phyloP scores from a whole-genome alignment of 768 basidiomycete species.

The Cystobasidiopsis lactophilus region DNA sequence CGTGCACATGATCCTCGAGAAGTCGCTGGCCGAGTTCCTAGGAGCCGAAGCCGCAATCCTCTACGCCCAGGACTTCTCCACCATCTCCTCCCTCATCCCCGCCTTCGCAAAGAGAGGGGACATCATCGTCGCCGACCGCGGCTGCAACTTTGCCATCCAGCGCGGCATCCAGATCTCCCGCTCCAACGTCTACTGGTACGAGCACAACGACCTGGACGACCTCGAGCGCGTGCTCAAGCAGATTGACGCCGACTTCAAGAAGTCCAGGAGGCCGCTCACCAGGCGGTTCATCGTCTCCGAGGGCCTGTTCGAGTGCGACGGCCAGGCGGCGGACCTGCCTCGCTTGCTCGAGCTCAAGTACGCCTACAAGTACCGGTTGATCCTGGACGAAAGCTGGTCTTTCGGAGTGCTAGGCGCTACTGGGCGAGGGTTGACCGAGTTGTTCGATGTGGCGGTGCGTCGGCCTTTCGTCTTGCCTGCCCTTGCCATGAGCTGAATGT shows the following conservation, averaged over 20 bases:
- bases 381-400: conserved; percentile 81
- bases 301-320: conserved; percentile 89
- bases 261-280: conserved; percentile 57
- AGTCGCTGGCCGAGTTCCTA: conserved; percentile 71
- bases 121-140: conserved; percentile 92
- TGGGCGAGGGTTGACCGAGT: conserved; percentile 80
- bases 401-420: conserved; percentile 83
- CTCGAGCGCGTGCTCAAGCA: conserved; percentile 66
- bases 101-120: conserved; percentile 96
- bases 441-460: conserved; percentile 75
- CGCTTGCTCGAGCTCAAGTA: conserved; percentile 79
- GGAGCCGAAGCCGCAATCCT: conserved; percentile 73
- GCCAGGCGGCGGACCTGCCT: conserved; percentile 73
- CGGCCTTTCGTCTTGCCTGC: neutral
- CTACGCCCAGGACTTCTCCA: conserved; percentile 82
- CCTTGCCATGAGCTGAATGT: neutral
- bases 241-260: conserved; percentile 71
- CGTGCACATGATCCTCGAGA: conserved; percentile 72
- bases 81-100: conserved; percentile 79
- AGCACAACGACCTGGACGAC: conserved; percentile 80
- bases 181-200: conserved; percentile 79
- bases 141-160: conserved; percentile 85
- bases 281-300: conserved; percentile 89
- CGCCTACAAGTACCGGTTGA: conserved; percentile 86
- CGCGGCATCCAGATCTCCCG: conserved; percentile 87